A percentile compares a stretch with the other conserved stretches of the same genome.
Conservation (phyloP, 2,329 filamentous ascomycete species). For the Podosphaera aphanis region DNA sequence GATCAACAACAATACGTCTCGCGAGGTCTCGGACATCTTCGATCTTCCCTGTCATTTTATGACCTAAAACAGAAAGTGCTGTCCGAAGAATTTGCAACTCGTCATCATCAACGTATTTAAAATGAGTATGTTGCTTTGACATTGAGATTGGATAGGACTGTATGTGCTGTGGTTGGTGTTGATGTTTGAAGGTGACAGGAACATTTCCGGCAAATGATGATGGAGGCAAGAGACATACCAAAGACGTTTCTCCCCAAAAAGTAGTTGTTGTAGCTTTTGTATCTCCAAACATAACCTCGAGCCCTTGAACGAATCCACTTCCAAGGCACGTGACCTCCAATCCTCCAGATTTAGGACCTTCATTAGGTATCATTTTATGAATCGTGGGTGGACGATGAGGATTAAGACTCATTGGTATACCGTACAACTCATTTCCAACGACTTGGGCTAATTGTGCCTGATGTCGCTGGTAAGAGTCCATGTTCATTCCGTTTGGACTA, state of each 20-base stretch:
- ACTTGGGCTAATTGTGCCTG: conserved; percentile 24
- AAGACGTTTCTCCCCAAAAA: conserved; percentile 37
- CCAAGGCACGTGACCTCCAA: conserved; percentile 74
- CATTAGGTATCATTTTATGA: conserved; percentile 60
- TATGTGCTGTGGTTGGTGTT: conserved; percentile 21
- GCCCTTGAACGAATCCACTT: conserved; percentile 51
- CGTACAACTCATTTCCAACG: conserved; percentile 26
- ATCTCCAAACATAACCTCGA: conserved; percentile 71
- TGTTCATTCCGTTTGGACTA: conserved; percentile 33
- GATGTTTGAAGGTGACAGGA: conserved; percentile 33
- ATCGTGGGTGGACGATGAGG: conserved; percentile 39
- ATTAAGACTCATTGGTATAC: conserved; percentile 25
- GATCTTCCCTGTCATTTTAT: conserved; percentile 39
- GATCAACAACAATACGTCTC: conserved; percentile 30
- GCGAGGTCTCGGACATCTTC: conserved; percentile 39
- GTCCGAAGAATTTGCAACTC: conserved; percentile 45
- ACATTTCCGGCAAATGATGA: conserved; percentile 33
- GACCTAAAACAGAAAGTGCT: conserved; percentile 38
- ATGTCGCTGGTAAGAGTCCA: conserved; percentile 22
- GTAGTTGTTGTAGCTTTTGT: conserved; percentile 36
- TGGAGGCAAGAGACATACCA: conserved; percentile 39
- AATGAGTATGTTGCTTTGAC: conserved; percentile 28
- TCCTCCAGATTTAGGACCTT: conserved; percentile 62
- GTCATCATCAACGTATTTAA: conserved; percentile 54
- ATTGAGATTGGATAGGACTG: conserved; percentile 21